A percentile compares a stretch with the other conserved stretches of the same genome.
Evolutionary conservation across 2,329 filamentous ascomycete genomes (phyloP).

Genomic region (Calonectria hawksworthii): DNA sequence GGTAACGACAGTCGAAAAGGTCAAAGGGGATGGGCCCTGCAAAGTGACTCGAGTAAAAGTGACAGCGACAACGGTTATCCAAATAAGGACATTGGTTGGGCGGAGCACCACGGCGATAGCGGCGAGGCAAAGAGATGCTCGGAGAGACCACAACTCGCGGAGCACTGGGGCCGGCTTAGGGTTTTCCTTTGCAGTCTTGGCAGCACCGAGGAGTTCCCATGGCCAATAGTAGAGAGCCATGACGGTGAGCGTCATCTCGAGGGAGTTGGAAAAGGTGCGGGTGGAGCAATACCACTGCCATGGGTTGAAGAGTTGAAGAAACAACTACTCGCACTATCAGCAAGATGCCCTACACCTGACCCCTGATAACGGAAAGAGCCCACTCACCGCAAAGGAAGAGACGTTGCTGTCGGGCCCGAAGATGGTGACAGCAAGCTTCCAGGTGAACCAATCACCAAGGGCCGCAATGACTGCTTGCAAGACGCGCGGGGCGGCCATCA

Average conservation of each 20-base stretch:
- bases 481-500: conserved; percentile 80
- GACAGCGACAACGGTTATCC: conserved; percentile 73
- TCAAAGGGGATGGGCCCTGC: conserved; percentile 57
- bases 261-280: conserved; percentile 91
- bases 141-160: conserved; percentile 49
- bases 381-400: conserved; percentile 78
- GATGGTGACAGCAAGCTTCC: conserved; percentile 81
- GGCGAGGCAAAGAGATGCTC: conserved; percentile 79
- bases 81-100: conserved; percentile 91
- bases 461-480: conserved; percentile 85
- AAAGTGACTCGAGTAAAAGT: conserved; percentile 60
- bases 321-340: conserved; percentile 43
- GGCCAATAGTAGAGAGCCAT: conserved; percentile 88
- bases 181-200: conserved; percentile 56
- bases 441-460: conserved; percentile 87
- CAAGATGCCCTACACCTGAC: no score
- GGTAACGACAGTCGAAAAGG: conserved; percentile 59
- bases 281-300: conserved; percentile 99
- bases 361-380: neutral
- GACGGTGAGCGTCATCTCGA: conserved; percentile 90
- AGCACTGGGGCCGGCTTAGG: conserved; percentile 48
- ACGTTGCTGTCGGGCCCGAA: conserved; percentile 76
- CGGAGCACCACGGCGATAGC: conserved; percentile 87
- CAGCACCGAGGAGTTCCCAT: conserved; percentile 76
- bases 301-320: conserved; percentile 60